Base-by-base conservation (phyloP, 192 early-diverging fungal genomes). In the Coemansia umbellata region DNA sequence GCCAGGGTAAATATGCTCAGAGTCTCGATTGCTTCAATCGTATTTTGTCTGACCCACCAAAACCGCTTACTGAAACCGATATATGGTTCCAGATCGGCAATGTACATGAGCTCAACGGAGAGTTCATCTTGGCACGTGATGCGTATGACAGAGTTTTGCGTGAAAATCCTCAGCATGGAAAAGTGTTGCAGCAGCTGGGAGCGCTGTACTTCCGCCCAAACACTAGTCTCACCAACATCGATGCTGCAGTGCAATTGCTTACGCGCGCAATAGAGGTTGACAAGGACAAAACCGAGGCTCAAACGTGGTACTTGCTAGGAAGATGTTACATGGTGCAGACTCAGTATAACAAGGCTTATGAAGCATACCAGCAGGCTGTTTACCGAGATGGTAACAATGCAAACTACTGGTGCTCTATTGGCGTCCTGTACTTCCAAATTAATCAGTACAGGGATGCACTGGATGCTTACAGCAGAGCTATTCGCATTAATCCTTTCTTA, bases 51-150 rank as follows among this genome's bases (percentile, higher is more conserved):
- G 81, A 81, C 14, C 94, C 94, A 13, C 95, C 94, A n/a, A 87
- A 85, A 52, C 97, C 97, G 21, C 82, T 98, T 21, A 93, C 91
- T 15, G 92, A 95, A 59, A 81, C 85, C 3, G 97, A 99, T 64
- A 93, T 99, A 37, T 95, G 92, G 93, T 99, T 95, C 76, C 95
- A 99, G 69, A 97, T 94, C 50, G 96, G 94, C 7, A 92, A 94
- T 50, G 91, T 95, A 3, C 88, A 96, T 66, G 96, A 99, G 67
- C 91, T 93, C 55, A 88, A 90, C 66, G 92, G 92, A 33, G 92
- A 99, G 76, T 87, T 81, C 32, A 68, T 54, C 15, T 53, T 67
- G 9, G 97, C 97, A 13, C 84, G 87, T 39, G 90, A 93, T 8
- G 91, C 92, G 5, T 99, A 97, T 65, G 97, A 99, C 67, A 77